phyloP scores from a whole-genome alignment of 352 stramenopile genomes.

The Globisporangium viniferum region DNA sequence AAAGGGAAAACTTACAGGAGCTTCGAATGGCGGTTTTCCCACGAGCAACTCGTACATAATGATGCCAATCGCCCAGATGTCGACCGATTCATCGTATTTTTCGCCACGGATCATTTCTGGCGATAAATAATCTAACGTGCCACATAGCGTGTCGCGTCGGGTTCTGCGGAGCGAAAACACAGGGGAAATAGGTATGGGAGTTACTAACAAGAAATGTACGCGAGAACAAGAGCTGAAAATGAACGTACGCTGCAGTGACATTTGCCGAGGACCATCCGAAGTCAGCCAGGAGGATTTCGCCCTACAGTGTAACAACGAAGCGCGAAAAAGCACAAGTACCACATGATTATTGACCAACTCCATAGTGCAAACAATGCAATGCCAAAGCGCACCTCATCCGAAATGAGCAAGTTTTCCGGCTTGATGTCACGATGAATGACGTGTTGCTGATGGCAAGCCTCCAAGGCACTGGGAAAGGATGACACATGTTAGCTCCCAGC shows the following conservation, averaged over 20 bases:
- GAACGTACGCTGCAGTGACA: slow-evolving; percentile 62
- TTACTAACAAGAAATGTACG: neutral
- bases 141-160: slow-evolving; percentile 97
- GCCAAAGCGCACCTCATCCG: slow-evolving; percentile 37
- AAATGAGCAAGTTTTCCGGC: slow-evolving; percentile 93
- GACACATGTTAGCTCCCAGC: neutral
- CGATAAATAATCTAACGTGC: slow-evolving; percentile 99
- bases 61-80: slow-evolving; percentile 99
- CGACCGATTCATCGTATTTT: slow-evolving; percentile 98
- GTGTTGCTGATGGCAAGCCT: slow-evolving; percentile 75
- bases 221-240: neutral
- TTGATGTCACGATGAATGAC: slow-evolving; percentile 96
- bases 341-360: neutral
- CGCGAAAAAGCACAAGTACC: neutral
- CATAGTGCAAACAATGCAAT: neutral
- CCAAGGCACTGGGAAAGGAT: slow-evolving; percentile 34
- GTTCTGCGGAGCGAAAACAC: slow-evolving; percentile 30
- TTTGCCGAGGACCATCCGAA: slow-evolving; percentile 98
- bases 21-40: slow-evolving; percentile 97
- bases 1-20: slow-evolving; percentile 46
- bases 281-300: slow-evolving; percentile 98
- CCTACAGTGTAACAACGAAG: slow-evolving; percentile 22
- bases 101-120: slow-evolving; percentile 99
- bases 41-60: slow-evolving; percentile 98
- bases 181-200: neutral